Conservation (phyloP, 352 stramenopile genomes). For the Pythium dissotocum region DNA sequence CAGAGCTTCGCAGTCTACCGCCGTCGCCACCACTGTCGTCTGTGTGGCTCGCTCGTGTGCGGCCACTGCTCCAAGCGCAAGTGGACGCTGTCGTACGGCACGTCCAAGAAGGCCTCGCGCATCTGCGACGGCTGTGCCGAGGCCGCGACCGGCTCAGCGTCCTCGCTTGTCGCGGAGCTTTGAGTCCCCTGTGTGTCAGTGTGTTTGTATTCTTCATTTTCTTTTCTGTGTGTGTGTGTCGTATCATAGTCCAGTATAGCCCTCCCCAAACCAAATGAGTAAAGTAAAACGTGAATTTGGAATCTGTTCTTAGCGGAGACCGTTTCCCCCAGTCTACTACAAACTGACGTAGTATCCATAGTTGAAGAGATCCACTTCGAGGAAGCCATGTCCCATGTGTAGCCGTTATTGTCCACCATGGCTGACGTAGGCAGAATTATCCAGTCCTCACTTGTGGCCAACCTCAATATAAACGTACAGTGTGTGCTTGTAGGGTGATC, state of each 20-base stretch:
- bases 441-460: too few relatives aligned
- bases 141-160: constrained; percentile 30
- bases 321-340: too few relatives aligned
- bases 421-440: too few relatives aligned
- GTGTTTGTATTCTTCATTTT: constrained; percentile 5
- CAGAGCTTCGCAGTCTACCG: constrained; percentile 85
- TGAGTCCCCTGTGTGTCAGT: constrained; percentile 5
- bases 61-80: constrained; percentile 79
- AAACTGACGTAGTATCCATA: too few relatives aligned
- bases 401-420: too few relatives aligned
- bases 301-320: background rate
- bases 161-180: constrained; percentile 24
- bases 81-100: constrained; percentile 76
- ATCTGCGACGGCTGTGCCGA: constrained; percentile 73
- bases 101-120: constrained; percentile 77
- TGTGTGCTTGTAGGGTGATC: too few relatives aligned
- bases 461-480: too few relatives aligned
- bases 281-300: constrained; percentile 2
- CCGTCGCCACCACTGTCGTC: constrained; percentile 78
- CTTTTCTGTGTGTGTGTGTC: constrained; percentile 6
- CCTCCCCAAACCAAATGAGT: background rate
- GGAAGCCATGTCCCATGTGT: too few relatives aligned
- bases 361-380: too few relatives aligned
- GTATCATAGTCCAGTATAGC: constrained; percentile 3
- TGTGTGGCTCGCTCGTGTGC: constrained; percentile 82